Base-by-base conservation (phyloP, 2,329 filamentous ascomycete genomes). In the Myotisia sp. region DNA sequence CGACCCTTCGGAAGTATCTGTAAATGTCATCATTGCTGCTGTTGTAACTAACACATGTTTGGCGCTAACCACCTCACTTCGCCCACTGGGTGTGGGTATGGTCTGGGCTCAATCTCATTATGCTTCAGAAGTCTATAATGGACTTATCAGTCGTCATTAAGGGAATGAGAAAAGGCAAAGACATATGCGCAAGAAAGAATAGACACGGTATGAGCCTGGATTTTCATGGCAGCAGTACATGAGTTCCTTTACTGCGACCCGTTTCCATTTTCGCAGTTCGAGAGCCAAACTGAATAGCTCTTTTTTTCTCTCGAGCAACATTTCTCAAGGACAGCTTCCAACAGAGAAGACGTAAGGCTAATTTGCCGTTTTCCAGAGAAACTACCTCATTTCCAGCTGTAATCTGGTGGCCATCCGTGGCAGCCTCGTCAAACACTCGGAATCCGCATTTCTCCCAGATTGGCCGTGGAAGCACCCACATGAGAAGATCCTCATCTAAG, bases 371-470 rank as follows among this genome's bases (percentile, higher is more conserved):
- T 44, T 92, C 84, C 5, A 87, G 62, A 3, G 47, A 34, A 6
- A 38, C 37, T 2, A 36, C 24, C 37, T 37, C 40, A 36, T 45
- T 23, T 42, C 43, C 5, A 35, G 7, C 33, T 3, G 3, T n/a
- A 27, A 9, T 14, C 12, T 12, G 20, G 13, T 14, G 24, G 19
- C 18, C 27, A n/a, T 28, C 12, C 35, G 28, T 44, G 22, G 54
- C 50, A 4, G 53, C 54, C 5, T 46, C 48, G 26, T 67, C 64
- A n/a, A n/a, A n/a, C n/a, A n/a, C n/a, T n/a, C 70, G 72, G 53
- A 94, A 95, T 29, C 87, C 84, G 47, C 85, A 94, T 53, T 95
- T 95, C 39, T 82, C 73, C 69, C 74, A 82, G 0, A 87, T 77
- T 0, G 84, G 79, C 16, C 68, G 64, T 27, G 64, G 64, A 17